Evolutionary conservation across 257 asterid species (phyloP).

Genomic region (Fraxinus quadrangulata): DNA sequence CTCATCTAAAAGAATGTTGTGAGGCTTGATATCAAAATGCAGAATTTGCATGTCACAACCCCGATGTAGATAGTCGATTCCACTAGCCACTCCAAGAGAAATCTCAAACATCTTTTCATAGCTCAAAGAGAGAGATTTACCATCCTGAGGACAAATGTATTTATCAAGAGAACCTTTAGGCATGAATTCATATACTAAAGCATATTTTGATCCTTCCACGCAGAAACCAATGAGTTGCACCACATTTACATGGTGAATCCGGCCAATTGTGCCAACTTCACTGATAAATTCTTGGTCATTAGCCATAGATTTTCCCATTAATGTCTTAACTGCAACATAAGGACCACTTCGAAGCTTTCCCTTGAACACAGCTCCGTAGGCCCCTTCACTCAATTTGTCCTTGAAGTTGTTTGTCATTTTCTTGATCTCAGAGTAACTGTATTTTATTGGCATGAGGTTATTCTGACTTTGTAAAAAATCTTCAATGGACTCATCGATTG

Average conservation of each 20-base stretch:
- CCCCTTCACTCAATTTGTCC: slow-evolving; percentile 51
- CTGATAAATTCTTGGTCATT: slow-evolving; percentile 17
- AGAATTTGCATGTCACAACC: too few species aligned
- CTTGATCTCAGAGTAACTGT: slow-evolving; percentile 41
- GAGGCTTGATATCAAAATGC: too few species aligned
- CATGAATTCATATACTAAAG: slow-evolving; percentile 45
- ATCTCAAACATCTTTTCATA: slow-evolving; percentile 29
- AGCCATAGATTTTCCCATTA: not conserved
- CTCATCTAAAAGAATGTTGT: too few species aligned
- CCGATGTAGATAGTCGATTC: too few species aligned
- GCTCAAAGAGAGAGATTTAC: slow-evolving; percentile 24
- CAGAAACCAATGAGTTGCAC: slow-evolving; percentile 53
- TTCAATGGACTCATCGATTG: slow-evolving; percentile 37
- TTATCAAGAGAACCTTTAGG: slow-evolving; percentile 49
- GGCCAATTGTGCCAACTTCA: slow-evolving; percentile 43
- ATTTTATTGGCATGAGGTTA: slow-evolving; percentile 46
- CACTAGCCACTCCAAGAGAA: too few species aligned
- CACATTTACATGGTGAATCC: slow-evolving; percentile 43
- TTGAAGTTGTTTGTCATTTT: slow-evolving; percentile 51
- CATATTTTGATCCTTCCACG: slow-evolving; percentile 40
- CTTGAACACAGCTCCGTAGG: slow-evolving; percentile 47
- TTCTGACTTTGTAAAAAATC: slow-evolving; percentile 37
- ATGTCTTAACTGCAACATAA: not conserved
- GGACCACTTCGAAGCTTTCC: slow-evolving; percentile 52
- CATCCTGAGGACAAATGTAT: slow-evolving; percentile 24